Conservation (phyloP, 1,284 basidiomycete genomes). For the Marasmius sp. region DNA sequence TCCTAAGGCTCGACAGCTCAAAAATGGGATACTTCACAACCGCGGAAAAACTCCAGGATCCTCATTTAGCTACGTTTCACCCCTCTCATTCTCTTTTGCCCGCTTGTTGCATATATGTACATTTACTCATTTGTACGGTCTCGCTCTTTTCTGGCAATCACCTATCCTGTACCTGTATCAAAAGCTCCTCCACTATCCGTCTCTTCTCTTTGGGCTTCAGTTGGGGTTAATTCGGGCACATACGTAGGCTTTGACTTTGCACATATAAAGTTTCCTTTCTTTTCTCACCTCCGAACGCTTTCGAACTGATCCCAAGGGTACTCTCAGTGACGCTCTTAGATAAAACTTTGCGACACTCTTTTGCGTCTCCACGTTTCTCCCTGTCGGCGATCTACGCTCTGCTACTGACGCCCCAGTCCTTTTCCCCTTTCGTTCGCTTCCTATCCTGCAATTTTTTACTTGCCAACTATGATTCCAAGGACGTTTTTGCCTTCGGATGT, state of each 20-base stretch:
- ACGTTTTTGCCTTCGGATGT: no score
- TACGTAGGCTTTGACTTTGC: neutral
- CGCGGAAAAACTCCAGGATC: neutral
- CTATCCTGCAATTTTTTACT: no score
- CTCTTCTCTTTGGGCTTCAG: neutral
- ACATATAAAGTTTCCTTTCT: neutral
- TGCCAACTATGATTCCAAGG: no score
- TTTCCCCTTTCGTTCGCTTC: no score
- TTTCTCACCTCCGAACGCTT: neutral
- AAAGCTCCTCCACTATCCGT: neutral
- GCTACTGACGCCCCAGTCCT: no score
- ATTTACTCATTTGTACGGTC: neutral
- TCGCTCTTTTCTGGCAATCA: neutral
- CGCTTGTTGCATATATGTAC: neutral
- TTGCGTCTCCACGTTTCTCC: no score
- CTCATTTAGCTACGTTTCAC: neutral
- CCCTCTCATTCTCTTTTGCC: neutral
- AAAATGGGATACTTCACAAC: neutral
- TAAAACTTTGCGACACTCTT: no score
- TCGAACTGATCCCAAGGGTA: no score
- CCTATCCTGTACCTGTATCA: neutral
- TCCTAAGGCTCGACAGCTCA: neutral
- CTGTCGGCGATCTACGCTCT: no score
- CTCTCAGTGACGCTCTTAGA: no score
- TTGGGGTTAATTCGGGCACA: neutral